Base-by-base conservation (phyloP, 2,329 filamentous ascomycete genomes). In the Lasiodiplodia theobromae region DNA sequence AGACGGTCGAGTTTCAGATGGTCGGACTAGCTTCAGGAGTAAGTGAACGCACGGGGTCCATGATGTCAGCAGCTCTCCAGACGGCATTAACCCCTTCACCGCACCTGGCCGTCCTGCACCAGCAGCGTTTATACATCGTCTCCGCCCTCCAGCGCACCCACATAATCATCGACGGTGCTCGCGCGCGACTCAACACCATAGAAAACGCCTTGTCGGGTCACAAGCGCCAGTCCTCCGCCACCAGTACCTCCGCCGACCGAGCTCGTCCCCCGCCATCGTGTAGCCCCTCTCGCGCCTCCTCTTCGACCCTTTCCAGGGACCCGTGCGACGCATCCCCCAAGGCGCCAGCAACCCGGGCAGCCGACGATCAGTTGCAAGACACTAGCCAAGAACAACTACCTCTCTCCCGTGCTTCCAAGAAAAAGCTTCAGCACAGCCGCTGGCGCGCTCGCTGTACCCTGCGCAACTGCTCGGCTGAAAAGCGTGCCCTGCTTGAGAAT, bases 81-180 rank as follows among this genome's bases (percentile, higher is more conserved):
- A 52, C 60, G 44, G 51, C 60, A 16, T 49, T 52, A 21, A 64
- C 60, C 44, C 60, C 60, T 52, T 58, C 63, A 66, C 53, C 54
- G 53, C 49, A 67, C 44, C 58, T 68, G 25, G 25, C 51, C 7
- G 49, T 64, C 38, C 67, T 68, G 25, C 57, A 68, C 49, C 57
- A 64, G 34, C 67, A 68, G 58, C 67, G 67, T 40, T 58, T 64
- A 51, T 68, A 68, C 67, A 57, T 68, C 47, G 11, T 68, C 57
- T 58, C 52, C 38, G 44, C 57, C 47, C 57, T 68, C 31, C 37
- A 51, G 21, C 57, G 51, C 49, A 68, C 57, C 23, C 67, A 57
- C 38, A 57, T 57, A 28, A 54, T 64, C 49, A 49, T 68, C n/a
- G 67, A 68, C 51, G 37, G 67, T 25, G 44, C 37, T 11, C 57